A percentile compares a stretch with the other conserved stretches of the same genome.
These are phyloP conservation scores for Craterostigma plantagineum DNA, from an alignment of 257 asterid genomes.

Conservation along the genomic window DNA sequence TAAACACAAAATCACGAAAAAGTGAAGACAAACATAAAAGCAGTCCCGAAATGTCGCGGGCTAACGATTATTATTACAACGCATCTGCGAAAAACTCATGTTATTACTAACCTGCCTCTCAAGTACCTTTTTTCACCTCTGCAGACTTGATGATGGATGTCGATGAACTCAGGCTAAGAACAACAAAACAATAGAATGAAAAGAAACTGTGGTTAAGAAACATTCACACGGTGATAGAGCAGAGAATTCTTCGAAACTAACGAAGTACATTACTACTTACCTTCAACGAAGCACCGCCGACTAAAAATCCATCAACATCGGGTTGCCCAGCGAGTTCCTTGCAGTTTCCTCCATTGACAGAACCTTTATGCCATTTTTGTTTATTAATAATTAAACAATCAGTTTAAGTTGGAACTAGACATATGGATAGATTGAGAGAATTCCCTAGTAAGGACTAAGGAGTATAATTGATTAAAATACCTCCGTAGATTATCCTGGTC, in stretches of 20 bases:
- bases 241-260: too few relatives aligned
- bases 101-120: neutral
- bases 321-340: slow-evolving; percentile 7
- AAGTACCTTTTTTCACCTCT: slow-evolving; percentile 2
- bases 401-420: neutral
- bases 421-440: neutral
- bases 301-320: slow-evolving; percentile 5
- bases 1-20: too few relatives aligned
- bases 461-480: slow-evolving; percentile 13
- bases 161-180: slow-evolving; percentile 5
- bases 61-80: too few relatives aligned
- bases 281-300: slow-evolving; percentile 6
- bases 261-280: neutral
- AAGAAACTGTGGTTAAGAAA: neutral
- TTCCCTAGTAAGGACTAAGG: neutral
- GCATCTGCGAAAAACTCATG: too few relatives aligned
- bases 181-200: neutral
- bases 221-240: neutral
- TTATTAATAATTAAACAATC: too few relatives aligned
- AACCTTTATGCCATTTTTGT: neutral
- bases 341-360: slow-evolving; percentile 4
- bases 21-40: too few relatives aligned
- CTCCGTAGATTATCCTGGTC: slow-evolving; percentile 95
- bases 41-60: too few relatives aligned
- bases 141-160: slow-evolving; percentile 9